Evolutionary conservation across 129 eudicot species (phyloP).

Genomic region (Escallonia rubra): DNA sequence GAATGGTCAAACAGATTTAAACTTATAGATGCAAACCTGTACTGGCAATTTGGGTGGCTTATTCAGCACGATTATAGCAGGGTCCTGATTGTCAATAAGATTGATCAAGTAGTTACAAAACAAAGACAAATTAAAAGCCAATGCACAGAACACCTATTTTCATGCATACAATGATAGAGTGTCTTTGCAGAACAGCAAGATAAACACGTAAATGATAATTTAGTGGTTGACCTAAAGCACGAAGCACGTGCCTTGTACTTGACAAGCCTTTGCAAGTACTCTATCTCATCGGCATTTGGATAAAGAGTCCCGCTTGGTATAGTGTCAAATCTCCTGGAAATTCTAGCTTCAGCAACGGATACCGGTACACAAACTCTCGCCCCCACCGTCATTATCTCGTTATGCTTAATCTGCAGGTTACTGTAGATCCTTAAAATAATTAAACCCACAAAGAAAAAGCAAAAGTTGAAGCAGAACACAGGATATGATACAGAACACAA

Average conservation of each 20-base stretch:
- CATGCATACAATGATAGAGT: too few relatives aligned
- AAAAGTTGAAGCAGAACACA: neutral
- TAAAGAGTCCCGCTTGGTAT: constrained; percentile 78
- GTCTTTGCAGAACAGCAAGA: too few relatives aligned
- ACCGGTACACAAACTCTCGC: constrained; percentile 57
- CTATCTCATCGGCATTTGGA: constrained; percentile 91
- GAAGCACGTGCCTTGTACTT: constrained; percentile 60
- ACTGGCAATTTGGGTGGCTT: constrained; percentile 93
- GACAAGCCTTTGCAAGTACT: constrained; percentile 81
- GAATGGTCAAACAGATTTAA: neutral
- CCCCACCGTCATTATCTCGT: constrained; percentile 72
- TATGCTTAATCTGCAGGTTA: constrained; percentile 60
- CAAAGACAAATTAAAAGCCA: neutral
- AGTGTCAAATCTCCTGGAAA: constrained; percentile 69
- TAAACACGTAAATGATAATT: too few relatives aligned
- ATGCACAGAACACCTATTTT: neutral
- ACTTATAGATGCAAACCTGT: constrained; percentile 48
- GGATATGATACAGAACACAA: neutral
- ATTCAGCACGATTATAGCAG: constrained; percentile 76
- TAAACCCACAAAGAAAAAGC: constrained; percentile 11
- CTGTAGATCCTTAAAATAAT: constrained; percentile 18
- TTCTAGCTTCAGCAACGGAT: constrained; percentile 78
- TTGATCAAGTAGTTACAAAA: constrained; percentile 8
- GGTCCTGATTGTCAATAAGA: constrained; percentile 52
- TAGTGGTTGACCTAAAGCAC: too few relatives aligned